These are phyloP conservation scores for Penicillium verrucosum DNA, from an alignment of 2,329 filamentous ascomycete genomes.

Conservation along the genomic window DNA sequence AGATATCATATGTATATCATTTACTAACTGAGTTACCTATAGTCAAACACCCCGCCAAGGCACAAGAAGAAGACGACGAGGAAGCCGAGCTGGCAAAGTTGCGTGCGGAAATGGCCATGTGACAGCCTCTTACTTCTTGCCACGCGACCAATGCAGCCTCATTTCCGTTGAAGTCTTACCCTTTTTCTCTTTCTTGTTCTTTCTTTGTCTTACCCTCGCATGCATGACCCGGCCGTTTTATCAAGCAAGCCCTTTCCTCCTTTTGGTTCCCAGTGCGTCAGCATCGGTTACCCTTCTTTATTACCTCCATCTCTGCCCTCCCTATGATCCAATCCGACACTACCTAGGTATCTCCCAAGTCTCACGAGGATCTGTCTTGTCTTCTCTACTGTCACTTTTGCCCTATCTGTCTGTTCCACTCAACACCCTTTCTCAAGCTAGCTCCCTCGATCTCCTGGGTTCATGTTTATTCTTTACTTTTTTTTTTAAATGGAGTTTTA, in stretches of 20 bases:
- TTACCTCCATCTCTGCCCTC: background rate
- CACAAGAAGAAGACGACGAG: constrained; percentile 80
- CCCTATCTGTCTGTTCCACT: constrained; percentile 9
- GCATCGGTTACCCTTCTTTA: constrained; percentile 3
- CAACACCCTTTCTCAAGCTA: background rate
- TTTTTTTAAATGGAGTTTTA: constrained; percentile 8
- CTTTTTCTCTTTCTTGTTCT: constrained; percentile 6
- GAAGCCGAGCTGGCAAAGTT: constrained; percentile 90
- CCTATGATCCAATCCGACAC: background rate
- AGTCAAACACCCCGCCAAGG: constrained; percentile 50
- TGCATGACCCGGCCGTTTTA: constrained; percentile 20
- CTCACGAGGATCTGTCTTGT: background rate
- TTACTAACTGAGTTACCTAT: constrained; percentile 9
- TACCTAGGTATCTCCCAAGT: background rate
- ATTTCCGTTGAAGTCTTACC: constrained; percentile 3
- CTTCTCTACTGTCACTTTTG: background rate
- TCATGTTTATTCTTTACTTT: background rate
- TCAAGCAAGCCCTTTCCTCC: constrained; percentile 17
- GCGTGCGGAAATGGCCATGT: constrained; percentile 97
- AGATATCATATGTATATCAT: background rate
- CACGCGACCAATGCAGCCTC: constrained; percentile 7
- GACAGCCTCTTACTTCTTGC: constrained; percentile 22
- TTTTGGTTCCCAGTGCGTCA: constrained; percentile 6
- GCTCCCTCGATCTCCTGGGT: background rate
- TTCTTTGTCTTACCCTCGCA: constrained; percentile 9